phyloP scores from a whole-genome alignment of 108 stramenopile species.

The Skeletonema menzelii region DNA sequence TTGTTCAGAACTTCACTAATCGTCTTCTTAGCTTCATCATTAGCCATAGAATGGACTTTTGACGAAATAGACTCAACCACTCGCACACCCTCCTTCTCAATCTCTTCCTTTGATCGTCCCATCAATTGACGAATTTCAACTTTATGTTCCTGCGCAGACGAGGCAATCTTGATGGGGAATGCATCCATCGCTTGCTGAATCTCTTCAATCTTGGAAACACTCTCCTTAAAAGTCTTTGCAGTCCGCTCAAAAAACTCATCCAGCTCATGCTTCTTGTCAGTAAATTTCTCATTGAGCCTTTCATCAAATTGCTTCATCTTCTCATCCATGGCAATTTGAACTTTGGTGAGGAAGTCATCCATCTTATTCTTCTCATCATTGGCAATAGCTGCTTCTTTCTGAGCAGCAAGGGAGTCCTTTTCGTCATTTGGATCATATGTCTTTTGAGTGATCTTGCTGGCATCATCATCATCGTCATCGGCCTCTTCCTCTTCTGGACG shows the following conservation, averaged over 20 bases:
- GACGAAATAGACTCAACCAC: slow-evolving; percentile 9
- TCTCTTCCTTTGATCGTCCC: slow-evolving; percentile 6
- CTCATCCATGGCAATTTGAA: background rate
- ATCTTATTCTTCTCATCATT: background rate
- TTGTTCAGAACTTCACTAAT: slow-evolving; percentile 1
- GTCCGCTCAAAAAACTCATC: background rate
- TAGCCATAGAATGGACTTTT: slow-evolving; percentile 3
- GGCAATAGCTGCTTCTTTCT: background rate
- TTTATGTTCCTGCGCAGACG: slow-evolving; percentile 8
- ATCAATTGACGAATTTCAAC: slow-evolving; percentile 1
- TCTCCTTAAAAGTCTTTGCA: background rate
- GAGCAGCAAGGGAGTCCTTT: background rate
- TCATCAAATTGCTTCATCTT: slow-evolving; percentile 3
- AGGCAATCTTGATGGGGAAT: slow-evolving; percentile 10
- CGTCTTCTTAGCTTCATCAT: slow-evolving; percentile 8
- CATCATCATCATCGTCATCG: background rate
- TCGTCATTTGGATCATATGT: background rate
- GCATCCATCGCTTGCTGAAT: slow-evolving; percentile 12
- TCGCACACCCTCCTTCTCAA: slow-evolving; percentile 2
- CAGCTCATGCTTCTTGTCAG: background rate
- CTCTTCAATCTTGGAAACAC: background rate
- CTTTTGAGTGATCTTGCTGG: background rate
- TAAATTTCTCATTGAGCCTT: background rate
- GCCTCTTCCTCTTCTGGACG: background rate
- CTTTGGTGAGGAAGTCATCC: background rate